A percentile compares a stretch with the other conserved stretches of the same genome.
Conservation (phyloP, 2,329 filamentous ascomycete genomes). For the Ilyonectria sp. region DNA sequence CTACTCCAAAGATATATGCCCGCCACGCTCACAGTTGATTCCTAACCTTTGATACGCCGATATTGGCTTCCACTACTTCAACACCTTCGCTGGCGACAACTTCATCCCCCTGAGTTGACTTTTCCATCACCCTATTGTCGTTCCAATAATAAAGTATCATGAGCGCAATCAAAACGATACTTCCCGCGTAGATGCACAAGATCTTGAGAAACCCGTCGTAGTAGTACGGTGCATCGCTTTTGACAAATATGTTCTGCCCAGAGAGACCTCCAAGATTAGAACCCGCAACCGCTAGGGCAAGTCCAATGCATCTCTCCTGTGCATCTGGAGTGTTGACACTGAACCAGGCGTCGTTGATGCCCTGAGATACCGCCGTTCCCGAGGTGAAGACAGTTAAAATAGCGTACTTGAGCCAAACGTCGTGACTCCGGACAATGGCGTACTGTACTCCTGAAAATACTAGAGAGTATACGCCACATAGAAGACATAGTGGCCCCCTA, state of each 20-base stretch:
- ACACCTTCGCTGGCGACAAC: not conserved
- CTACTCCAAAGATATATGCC: no score
- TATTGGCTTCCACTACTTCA: not conserved
- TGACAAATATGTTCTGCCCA: constrained; percentile 25
- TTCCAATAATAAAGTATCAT: constrained; percentile 17
- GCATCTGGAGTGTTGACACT: constrained; percentile 21
- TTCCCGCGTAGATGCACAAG: constrained; percentile 8
- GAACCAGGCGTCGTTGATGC: constrained; percentile 31
- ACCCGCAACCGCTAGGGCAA: constrained; percentile 20
- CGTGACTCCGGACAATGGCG: constrained; percentile 5
- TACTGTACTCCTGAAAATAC: constrained; percentile 22
- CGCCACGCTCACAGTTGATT: not conserved
- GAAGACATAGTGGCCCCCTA: constrained; percentile 16
- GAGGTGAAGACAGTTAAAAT: constrained; percentile 16
- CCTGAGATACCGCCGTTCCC: constrained; percentile 23
- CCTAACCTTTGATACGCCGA: not conserved
- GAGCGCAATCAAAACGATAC: not conserved
- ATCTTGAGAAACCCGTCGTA: constrained; percentile 18
- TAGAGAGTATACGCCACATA: constrained; percentile 20
- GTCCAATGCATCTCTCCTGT: constrained; percentile 21
- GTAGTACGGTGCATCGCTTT: constrained; percentile 15
- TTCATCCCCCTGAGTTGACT: not conserved
- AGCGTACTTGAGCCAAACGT: constrained; percentile 23
- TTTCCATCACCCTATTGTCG: constrained; percentile 1
- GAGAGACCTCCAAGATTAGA: constrained; percentile 24